Conservation (phyloP, 208 protist genomes). For the Leishmania turanica region DNA sequence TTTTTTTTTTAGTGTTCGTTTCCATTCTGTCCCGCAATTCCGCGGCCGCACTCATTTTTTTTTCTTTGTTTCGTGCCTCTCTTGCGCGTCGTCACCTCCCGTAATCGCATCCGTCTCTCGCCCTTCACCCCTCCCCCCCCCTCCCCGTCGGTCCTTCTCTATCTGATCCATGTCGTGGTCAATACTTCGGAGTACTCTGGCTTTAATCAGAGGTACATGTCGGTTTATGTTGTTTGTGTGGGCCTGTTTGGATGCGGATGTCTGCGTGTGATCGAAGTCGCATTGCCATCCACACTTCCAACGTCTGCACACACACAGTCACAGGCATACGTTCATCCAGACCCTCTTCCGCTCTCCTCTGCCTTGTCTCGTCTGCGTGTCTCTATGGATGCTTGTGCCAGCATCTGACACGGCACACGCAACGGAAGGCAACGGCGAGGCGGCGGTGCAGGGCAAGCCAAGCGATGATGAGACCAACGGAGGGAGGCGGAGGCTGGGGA, state of each 20-base stretch:
- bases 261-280: not conserved
- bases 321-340: not conserved
- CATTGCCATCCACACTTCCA: not conserved
- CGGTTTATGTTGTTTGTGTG: not conserved
- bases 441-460: not conserved
- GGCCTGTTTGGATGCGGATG: not conserved
- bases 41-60: no score
- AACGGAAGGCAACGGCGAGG: not conserved
- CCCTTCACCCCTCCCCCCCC: not conserved
- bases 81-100: no score
- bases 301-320: not conserved
- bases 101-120: no score
- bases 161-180: not conserved
- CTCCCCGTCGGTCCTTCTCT: not conserved
- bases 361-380: not conserved
- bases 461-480: not conserved
- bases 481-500: no score
- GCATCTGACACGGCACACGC: not conserved
- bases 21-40: no score
- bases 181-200: not conserved
- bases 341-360: not conserved
- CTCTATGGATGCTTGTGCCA: not conserved
- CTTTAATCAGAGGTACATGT: not conserved
- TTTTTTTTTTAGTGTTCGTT: no score
- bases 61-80: no score